A percentile compares a stretch with the other conserved stretches of the same genome.
Evolutionary conservation across 2,329 filamentous ascomycete species (phyloP).

Genomic region (Alternaria postmessia): DNA sequence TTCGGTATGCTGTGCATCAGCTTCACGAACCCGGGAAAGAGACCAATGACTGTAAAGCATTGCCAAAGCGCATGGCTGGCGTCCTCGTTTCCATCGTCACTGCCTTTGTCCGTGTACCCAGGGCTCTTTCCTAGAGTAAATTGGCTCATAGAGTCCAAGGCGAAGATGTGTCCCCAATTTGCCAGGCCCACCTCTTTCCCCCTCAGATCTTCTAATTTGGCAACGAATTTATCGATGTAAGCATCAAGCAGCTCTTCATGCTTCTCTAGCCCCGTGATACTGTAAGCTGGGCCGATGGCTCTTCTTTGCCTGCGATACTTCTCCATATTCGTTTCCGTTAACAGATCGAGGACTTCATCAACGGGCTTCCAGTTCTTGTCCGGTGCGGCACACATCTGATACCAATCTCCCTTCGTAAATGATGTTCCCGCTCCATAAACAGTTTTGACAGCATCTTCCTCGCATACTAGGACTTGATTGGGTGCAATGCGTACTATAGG

Average conservation of each 20-base stretch:
- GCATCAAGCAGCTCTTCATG: neutral
- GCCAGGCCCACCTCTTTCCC: neutral
- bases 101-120: neutral
- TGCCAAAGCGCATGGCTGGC: neutral
- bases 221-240: neutral
- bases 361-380: neutral
- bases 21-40: neutral
- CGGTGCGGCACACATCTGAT: neutral
- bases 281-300: neutral
- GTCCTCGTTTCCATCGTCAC: neutral
- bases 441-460: neutral
- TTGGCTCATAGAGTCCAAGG: neutral
- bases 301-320: neutral
- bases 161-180: neutral
- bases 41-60: neutral
- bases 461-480: neutral
- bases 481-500: neutral
- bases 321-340: neutral
- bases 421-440: neutral
- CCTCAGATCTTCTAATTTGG: neutral
- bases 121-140: neutral
- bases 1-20: neutral
- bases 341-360: neutral
- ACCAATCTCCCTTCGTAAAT: neutral
- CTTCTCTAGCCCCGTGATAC: neutral